Conservation (phyloP, 2,329 filamentous ascomycete species). For the Botrytis hyacinthi region DNA sequence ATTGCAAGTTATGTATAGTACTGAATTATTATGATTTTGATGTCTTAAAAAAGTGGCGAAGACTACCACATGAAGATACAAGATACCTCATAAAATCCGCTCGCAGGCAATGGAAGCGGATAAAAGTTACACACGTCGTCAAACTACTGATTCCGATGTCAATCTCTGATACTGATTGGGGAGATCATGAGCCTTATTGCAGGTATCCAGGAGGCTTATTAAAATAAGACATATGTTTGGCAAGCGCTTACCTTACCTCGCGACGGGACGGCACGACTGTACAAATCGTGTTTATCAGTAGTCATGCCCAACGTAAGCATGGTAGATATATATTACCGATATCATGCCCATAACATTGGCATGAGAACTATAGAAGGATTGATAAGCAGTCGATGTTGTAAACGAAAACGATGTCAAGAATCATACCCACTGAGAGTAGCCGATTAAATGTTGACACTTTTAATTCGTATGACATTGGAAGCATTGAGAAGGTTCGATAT, state of each 20-base stretch:
- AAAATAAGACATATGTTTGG: not conserved
- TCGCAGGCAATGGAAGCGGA: not conserved
- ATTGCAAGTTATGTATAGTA: not conserved
- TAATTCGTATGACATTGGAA: not conserved
- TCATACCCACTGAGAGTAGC: not conserved
- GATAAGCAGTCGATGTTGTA: too few relatives aligned
- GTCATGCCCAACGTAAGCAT: not conserved
- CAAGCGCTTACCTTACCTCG: not conserved
- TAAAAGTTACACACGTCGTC: not conserved
- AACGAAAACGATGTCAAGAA: not conserved
- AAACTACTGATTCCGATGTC: not conserved
- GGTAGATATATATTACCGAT: not conserved
- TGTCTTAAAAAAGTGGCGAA: too few relatives aligned
- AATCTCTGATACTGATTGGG: not conserved
- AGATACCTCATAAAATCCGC: not conserved
- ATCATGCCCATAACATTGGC: not conserved
- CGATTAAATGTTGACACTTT: not conserved
- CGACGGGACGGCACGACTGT: not conserved
- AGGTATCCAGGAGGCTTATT: not conserved
- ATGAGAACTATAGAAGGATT: not conserved
- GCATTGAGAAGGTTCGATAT: not conserved
- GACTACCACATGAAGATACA: not conserved
- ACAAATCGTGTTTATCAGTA: not conserved
- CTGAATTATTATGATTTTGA: not conserved
- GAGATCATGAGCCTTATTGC: not conserved